phyloP scores from a whole-genome alignment of 371 early-diverging fungal genomes.

The Apophysomyces sp. region DNA sequence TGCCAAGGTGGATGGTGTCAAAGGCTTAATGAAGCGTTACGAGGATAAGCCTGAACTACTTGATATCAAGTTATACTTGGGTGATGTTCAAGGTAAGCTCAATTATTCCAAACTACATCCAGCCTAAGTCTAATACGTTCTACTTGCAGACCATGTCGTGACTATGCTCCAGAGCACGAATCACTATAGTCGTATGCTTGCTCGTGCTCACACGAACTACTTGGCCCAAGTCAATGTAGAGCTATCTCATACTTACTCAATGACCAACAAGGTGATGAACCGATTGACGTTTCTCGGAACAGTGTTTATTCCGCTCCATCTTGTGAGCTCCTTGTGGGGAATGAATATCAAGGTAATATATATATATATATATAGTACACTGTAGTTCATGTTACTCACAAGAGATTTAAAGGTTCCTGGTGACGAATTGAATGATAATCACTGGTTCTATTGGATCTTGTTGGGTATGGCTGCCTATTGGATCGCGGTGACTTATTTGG shows the following conservation, averaged over 20 bases:
- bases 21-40: slow-evolving; percentile 78
- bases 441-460: slow-evolving; percentile 79
- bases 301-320: slow-evolving; percentile 83
- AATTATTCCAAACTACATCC: background rate
- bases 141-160: slow-evolving; percentile 66
- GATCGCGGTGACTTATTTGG: slow-evolving; percentile 21
- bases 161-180: slow-evolving; percentile 74
- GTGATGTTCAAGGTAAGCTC: slow-evolving; percentile 82
- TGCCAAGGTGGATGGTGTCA: slow-evolving; percentile 80
- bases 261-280: slow-evolving; percentile 80
- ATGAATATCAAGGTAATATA: slow-evolving; percentile 44
- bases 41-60: slow-evolving; percentile 45
- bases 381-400: background rate
- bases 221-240: slow-evolving; percentile 82
- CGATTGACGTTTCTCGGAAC: slow-evolving; percentile 80
- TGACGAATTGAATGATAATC: slow-evolving; percentile 51
- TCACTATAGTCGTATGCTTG: slow-evolving; percentile 77
- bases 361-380: background rate
- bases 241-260: slow-evolving; percentile 73
- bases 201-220: slow-evolving; percentile 81
- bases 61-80: slow-evolving; percentile 73
- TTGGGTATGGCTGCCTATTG: slow-evolving; percentile 46
- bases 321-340: slow-evolving; percentile 76
- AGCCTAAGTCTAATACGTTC: slow-evolving; percentile 12
- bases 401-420: slow-evolving; percentile 61